Evolutionary conservation across 805 yeast genomes (phyloP).

Genomic region (Cyberlindnera japonica): DNA sequence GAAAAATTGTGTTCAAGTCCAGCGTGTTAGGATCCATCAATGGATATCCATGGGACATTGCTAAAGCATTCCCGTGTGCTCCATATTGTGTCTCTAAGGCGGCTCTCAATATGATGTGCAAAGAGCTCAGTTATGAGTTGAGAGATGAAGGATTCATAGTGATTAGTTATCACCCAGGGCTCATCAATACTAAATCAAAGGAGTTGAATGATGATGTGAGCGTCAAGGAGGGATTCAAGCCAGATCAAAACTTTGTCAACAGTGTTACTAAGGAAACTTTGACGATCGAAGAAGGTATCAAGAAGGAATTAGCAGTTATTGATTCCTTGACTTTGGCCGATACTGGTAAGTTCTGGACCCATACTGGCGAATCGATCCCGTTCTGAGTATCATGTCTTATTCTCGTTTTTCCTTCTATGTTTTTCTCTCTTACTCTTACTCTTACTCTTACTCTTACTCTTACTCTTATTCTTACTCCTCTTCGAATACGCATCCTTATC

Average conservation of each 20-base stretch:
- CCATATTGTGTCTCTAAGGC: slow-evolving; percentile 38
- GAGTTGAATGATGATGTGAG: slow-evolving; percentile 19
- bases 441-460: neutral
- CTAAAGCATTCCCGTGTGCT: slow-evolving; percentile 22
- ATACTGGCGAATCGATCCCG: slow-evolving; percentile 15
- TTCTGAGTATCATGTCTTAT: slow-evolving; percentile 12
- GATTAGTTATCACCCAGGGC: slow-evolving; percentile 29
- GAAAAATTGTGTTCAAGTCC: slow-evolving; percentile 31
- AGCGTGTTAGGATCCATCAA: slow-evolving; percentile 30
- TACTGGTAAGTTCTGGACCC: slow-evolving; percentile 21
- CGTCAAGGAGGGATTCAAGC: slow-evolving; percentile 12
- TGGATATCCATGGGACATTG: slow-evolving; percentile 16
- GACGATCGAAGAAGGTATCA: slow-evolving; percentile 17
- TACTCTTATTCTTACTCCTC: slow-evolving; percentile 1
- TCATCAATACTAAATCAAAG: slow-evolving; percentile 19
- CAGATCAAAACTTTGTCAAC: slow-evolving; percentile 12
- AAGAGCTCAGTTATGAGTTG: slow-evolving; percentile 27
- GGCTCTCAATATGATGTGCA: slow-evolving; percentile 31
- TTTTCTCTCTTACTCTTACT: neutral
- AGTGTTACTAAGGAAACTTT: slow-evolving; percentile 11
- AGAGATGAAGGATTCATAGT: slow-evolving; percentile 27
- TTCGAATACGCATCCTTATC: neutral
- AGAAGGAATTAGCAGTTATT: slow-evolving; percentile 18
- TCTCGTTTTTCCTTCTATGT: too few relatives aligned
- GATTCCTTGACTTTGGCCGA: slow-evolving; percentile 11